phyloP scores from a whole-genome alignment of 2,329 filamentous ascomycete species.

The Colletotrichum cereale region DNA sequence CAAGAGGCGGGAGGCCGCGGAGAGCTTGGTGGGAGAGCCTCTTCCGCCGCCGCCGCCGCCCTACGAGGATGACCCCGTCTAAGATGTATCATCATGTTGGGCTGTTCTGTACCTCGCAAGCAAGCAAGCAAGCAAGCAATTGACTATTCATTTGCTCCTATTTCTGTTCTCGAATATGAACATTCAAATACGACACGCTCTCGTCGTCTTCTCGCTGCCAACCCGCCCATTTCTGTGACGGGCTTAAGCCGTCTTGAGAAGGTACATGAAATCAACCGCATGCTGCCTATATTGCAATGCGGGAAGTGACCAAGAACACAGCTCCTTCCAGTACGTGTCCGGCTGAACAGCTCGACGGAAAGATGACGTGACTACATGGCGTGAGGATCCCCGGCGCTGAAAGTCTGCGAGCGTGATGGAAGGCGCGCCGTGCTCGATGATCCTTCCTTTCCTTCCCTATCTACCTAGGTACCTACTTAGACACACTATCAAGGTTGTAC shows the following conservation, averaged over 20 bases:
- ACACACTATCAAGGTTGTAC: neutral
- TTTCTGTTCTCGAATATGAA: neutral
- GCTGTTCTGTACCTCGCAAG: neutral
- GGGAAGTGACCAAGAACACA: neutral
- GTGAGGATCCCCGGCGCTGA: neutral
- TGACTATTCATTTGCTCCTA: no score
- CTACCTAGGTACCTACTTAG: neutral
- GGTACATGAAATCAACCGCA: no score
- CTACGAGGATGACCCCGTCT: constrained; percentile 54
- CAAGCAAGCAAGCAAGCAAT: neutral
- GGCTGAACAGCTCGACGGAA: neutral
- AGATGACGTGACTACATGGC: neutral
- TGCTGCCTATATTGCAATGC: neutral
- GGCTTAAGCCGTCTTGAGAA: neutral
- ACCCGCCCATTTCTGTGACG: no score
- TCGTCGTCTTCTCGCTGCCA: neutral
- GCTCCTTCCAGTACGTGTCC: neutral
- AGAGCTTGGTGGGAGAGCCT: constrained; percentile 42
- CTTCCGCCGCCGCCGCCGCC: constrained; percentile 52
- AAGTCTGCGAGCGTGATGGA: neutral
- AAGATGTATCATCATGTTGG: neutral
- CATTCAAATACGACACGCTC: no score
- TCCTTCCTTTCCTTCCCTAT: neutral
- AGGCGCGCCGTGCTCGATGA: neutral
- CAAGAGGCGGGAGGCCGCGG: constrained; percentile 46